Base-by-base conservation (phyloP, 306 rosid species). In the Spatholobus suberectus region DNA sequence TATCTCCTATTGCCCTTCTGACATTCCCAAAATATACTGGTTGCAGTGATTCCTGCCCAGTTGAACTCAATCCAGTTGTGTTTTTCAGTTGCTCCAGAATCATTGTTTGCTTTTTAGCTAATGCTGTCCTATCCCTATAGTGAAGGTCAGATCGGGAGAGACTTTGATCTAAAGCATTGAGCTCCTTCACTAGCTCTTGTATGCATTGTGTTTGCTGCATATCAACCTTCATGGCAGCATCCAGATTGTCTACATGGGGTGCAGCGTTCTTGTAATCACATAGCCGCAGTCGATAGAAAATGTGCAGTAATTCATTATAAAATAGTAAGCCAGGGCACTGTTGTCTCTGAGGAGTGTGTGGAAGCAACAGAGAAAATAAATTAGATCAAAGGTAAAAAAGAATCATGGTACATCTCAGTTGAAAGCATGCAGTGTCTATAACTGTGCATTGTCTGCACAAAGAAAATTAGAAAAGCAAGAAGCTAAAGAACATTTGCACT, bases 191-290 rank as follows among this genome's bases (percentile, higher is more conserved):
- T 75, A 93, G 87, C 81, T 89, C 96, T 84, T 85, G 89, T 75
- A 95, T 75, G 40, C 80, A 89, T 75, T 86, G 92, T 58, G 89
- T 90, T 81, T 89, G 91, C 85, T 88, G 94, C 88, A 87, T 84
- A 84, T 93, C 97, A 67, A 90, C 87, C 88, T 90, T 95, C 98
- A 93, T 77, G 55, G 98, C 94, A 86, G 97, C 97, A 73, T 95
- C 99, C 88, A 95, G 85, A 84, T 81, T 93, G 86, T 95, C 99
- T 32, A 93, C 90, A 82, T 93, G 98, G 17, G 90, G 91, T 41
- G 93, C 91, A 84, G 94, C 99, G 85, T 90, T 92, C 93, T 95
- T 95, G 91, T 95, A 93, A 86, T 95, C 99, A 76, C 99, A 95
- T 62, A 92, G 85, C 84, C 97, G 94, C 75, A 94, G 82, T 68